These are phyloP conservation scores for Fraxinus sp. DNA, from an alignment of 305 asterid genomes.

Conservation along the genomic window DNA sequence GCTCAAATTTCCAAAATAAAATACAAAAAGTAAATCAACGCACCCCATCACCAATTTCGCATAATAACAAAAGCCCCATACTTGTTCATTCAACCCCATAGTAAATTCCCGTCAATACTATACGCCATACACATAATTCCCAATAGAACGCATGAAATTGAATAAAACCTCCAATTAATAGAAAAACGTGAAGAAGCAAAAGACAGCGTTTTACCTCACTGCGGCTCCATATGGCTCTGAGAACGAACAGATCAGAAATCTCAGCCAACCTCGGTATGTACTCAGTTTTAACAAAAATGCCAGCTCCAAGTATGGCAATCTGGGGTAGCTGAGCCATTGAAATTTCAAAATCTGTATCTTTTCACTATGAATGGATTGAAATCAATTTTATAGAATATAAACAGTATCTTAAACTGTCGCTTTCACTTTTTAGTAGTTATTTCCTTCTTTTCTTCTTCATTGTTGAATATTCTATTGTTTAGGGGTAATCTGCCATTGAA, in stretches of 20 bases:
- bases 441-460: not conserved
- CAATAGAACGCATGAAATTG: not conserved
- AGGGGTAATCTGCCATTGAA: not conserved
- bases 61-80: not conserved
- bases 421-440: not conserved
- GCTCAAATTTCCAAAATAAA: not conserved
- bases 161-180: constrained; percentile 1
- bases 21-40: not conserved
- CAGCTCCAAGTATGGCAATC: constrained; percentile 73
- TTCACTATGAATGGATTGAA: not conserved
- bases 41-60: not conserved
- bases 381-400: not conserved
- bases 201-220: constrained; percentile 40
- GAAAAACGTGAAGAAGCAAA: not conserved
- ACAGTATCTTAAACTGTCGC: not conserved
- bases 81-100: not conserved
- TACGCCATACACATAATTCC: not conserved
- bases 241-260: constrained; percentile 49
- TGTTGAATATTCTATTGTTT: not conserved
- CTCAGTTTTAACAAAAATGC: constrained; percentile 57
- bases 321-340: constrained; percentile 44
- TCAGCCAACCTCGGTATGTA: constrained; percentile 68
- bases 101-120: not conserved
- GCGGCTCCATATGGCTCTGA: constrained; percentile 71
- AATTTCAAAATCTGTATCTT: not conserved